A percentile compares a stretch with the other conserved stretches of the same genome.
Conservation (phyloP, 352 stramenopile species). For the Phytophthora citricola region DNA sequence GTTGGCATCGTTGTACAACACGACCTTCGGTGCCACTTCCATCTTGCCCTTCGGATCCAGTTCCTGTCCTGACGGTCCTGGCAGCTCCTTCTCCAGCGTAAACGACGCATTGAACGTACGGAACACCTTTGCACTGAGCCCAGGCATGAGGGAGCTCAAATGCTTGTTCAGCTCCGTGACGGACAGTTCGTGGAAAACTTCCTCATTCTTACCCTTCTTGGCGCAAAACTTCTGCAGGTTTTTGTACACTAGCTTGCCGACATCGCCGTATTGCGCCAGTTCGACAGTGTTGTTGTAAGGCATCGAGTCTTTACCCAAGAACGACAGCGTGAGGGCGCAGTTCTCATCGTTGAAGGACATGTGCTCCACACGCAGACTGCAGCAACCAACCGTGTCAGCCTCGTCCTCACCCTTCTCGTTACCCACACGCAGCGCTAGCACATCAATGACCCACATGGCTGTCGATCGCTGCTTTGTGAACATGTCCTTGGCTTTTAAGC, state of each 20-base stretch:
- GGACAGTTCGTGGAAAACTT: constrained; percentile 98
- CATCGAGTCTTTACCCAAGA: constrained; percentile 99
- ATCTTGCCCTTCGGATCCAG: constrained; percentile 68
- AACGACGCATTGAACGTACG: constrained; percentile 99
- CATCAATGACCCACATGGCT: constrained; percentile 99
- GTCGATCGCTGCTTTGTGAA: constrained; percentile 95
- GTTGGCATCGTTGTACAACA: constrained; percentile 99
- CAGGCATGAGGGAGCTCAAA: constrained; percentile 98
- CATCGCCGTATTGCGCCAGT: constrained; percentile 87
- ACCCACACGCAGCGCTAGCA: constrained; percentile 99
- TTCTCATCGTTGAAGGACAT: constrained; percentile 95
- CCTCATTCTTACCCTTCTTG: constrained; percentile 96
- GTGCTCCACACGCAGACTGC: constrained; percentile 98
- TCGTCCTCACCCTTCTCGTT: constrained; percentile 99
- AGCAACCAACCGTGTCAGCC: constrained; percentile 99
- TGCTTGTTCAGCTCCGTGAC: constrained; percentile 98
- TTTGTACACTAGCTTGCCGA: constrained; percentile 93
- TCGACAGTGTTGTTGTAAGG: constrained; percentile 99
- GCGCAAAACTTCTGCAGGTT: constrained; percentile 97
- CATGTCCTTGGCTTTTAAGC: constrained; percentile 90
- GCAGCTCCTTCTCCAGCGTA: constrained; percentile 98
- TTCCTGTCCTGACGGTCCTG: constrained; percentile 41
- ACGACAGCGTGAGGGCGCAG: constrained; percentile 98
- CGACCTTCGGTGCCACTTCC: constrained; percentile 91
- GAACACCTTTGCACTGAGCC: constrained; percentile 99